Base-by-base conservation (phyloP, 768 basidiomycete genomes). In the Omphalotus guepiniiformis region DNA sequence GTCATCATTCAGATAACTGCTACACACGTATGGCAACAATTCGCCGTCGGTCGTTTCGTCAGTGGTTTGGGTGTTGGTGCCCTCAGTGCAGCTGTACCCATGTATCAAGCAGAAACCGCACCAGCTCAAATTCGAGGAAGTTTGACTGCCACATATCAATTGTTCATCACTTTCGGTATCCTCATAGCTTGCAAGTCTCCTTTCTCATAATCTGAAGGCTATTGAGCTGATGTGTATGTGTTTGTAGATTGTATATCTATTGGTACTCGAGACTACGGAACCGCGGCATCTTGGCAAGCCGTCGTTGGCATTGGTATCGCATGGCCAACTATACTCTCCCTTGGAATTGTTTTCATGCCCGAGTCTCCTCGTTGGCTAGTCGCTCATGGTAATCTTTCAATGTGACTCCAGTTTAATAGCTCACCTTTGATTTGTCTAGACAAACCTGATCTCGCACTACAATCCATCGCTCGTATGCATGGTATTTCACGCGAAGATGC, bases 31-130 rank as follows among this genome's bases (percentile, higher is more conserved):
- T 88, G 85, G 85, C 74, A 76, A 35, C 86, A 88, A 63, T 69
- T 85, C 53, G 76, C 79, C 34, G 69, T 85, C 30, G 84, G 85
- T 11, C 76, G 85, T 22, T 69, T 85, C 37, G 63, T 88, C 49
- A 72, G 78, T 39, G 86, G 88, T 41, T 58, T 87, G 27, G 85
- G 78, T 32, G 79, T 88, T 19, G 85, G 87, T 29, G 80, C 76
- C 0, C 72, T 86, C 5, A 80, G 78, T 35, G 80, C 82, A 26
- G 82, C 78, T 6, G 82, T 86, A 0, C 85, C 83, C 0, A 80
- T 85, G 68, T 86, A 83, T 60, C 80, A 84, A 73, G 81, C 82
- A 7, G 85, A 87, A 62, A 82, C 80, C 0, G 84, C 83, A 0
- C 87, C 86, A 11, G 71, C 80, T 9, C 78, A 85, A 53, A 80